Evolutionary conservation across 345 rosid species (phyloP).

Genomic region (Turritis glabra): DNA sequence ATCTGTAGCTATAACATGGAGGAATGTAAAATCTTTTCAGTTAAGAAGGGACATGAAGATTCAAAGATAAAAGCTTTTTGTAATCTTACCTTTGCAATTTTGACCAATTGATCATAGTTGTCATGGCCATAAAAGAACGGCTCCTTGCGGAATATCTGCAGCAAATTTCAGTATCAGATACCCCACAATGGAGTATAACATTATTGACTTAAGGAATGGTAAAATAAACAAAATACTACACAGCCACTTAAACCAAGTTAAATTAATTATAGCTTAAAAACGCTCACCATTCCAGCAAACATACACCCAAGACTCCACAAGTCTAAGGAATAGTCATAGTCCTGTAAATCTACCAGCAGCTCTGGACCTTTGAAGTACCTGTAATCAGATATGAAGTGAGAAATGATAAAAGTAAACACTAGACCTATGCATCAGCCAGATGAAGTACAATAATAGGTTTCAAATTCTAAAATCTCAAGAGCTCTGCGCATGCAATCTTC

Average conservation of each 20-base stretch:
- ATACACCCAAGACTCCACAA: constrained; percentile 99
- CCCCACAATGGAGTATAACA: neutral
- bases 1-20: neutral
- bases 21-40: neutral
- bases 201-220: neutral
- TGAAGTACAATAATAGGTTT: neutral
- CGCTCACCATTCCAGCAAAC: constrained; percentile 96
- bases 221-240: neutral
- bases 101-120: constrained; percentile 95
- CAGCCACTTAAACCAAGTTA: neutral
- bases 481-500: neutral
- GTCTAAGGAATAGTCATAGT: constrained; percentile 95
- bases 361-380: constrained; percentile 99
- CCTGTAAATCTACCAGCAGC: constrained; percentile 97
- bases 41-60: neutral
- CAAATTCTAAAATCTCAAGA: neutral
- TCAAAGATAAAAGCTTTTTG: constrained; percentile 1
- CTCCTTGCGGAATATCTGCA: constrained; percentile 97
- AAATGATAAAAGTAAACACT: neutral
- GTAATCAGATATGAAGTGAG: constrained; percentile 32
- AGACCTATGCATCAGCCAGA: neutral
- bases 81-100: constrained; percentile 82
- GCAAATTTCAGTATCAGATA: constrained; percentile 41
- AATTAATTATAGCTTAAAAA: constrained; percentile 10
- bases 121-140: constrained; percentile 99